phyloP scores from a whole-genome alignment of 169 alveolate species.

The Toxoplasma gondii region DNA sequence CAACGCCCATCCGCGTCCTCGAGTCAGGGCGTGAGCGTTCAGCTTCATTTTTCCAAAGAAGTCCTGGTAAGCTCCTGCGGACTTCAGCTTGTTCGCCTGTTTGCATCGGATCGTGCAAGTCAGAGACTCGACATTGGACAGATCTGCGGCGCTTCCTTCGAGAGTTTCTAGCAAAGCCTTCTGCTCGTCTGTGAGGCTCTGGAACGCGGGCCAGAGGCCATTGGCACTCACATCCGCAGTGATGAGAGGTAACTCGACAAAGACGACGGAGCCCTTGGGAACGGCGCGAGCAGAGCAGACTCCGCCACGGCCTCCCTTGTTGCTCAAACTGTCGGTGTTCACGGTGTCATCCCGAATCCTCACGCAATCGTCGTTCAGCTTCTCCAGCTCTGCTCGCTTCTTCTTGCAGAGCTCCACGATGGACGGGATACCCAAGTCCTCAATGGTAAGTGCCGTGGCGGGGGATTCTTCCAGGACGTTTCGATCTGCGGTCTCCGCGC shows the following conservation, averaged over 20 bases:
- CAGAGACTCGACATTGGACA: conserved; percentile 51
- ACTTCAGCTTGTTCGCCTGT: conserved; percentile 17
- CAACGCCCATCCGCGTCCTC: conserved; percentile 56
- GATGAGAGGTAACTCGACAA: conserved; percentile 59
- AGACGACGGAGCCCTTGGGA: conserved; percentile 45
- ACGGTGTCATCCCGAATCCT: neutral
- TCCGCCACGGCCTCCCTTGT: conserved; percentile 52
- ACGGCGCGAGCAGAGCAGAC: conserved; percentile 16
- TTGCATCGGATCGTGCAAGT: conserved; percentile 46
- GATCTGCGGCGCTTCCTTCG: conserved; percentile 56
- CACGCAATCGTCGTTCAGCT: neutral
- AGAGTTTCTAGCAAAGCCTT: conserved; percentile 43
- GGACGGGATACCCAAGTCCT: conserved; percentile 13
- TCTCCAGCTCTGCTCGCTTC: neutral
- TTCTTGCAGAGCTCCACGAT: neutral
- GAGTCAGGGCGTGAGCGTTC: conserved; percentile 54
- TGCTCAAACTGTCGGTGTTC: neutral
- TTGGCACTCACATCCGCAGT: conserved; percentile 51
- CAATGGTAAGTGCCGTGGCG: neutral
- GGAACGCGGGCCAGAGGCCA: conserved; percentile 61
- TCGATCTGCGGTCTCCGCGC: too few relatives aligned
- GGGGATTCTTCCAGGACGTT: neutral
- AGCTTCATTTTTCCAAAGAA: conserved; percentile 58
- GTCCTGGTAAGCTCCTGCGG: conserved; percentile 47
- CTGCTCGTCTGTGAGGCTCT: conserved; percentile 46